Base-by-base conservation (phyloP, 179 eudicot species). In the Beta macrorhiza region DNA sequence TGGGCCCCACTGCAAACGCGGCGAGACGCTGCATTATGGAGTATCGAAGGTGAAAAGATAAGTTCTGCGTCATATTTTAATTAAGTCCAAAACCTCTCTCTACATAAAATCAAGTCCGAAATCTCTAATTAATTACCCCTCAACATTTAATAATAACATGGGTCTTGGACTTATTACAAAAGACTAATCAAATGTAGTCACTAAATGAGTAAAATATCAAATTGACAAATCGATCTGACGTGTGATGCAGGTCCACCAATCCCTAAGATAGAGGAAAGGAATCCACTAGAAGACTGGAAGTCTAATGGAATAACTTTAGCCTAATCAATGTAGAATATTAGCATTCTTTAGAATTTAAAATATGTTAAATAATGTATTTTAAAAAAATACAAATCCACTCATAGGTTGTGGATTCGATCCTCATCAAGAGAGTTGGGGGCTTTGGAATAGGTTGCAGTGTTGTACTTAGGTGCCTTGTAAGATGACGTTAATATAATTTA, bases 211-310 rank as follows among this genome's bases (percentile, higher is more conserved):
- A 1, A 44, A 15, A 51, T 57, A 45, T 12, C 19, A 49, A 49
- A 45, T 61, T 68, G 13, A 69, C 25, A 67, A 67, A 47, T 82
- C 22, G 55, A 82, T 58, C 62, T 82, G 77, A 82, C 80, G 84
- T 82, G 84, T 68, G 15, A 15, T 29, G 29, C 32, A 3, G 76
- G 62, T 58, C 67, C 56, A 68, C 76, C n/a, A 57, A 1, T 58
- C 76, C 84, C 80, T 20, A 76, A 68, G 16, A 16, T 76, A 51
- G 71, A 81, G 79, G 80, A 82, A 82, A 82, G 68, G 71, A 69
- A 58, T 47, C 79, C 71, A 62, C 53, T 19, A 78, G 65, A 67
- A 72, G 80, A 19, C 25, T 61, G 20, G 37, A 37, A 37, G 42
- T 37, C 37, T 29, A 22, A 1, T 29, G 19, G 5, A 22, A 63